phyloP scores from a whole-genome alignment of 75 land plant genomes.

The Cunninghamia lanceolata region DNA sequence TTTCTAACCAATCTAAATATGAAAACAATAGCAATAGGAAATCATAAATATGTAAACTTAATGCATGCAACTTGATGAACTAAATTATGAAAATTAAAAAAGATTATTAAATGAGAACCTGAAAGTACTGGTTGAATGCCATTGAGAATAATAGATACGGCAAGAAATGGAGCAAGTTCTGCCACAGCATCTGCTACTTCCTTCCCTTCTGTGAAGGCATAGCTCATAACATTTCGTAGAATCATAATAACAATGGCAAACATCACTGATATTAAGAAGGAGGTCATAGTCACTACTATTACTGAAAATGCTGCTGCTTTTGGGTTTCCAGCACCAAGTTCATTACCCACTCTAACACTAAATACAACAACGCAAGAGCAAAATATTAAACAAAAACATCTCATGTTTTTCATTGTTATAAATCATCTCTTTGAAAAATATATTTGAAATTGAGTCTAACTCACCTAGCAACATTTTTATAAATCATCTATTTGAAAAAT shows the following conservation, averaged over 20 bases:
- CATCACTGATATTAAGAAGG: slow-evolving; percentile 30
- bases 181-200: slow-evolving; percentile 42
- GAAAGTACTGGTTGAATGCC: slow-evolving; percentile 83
- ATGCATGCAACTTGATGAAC: too few relatives aligned
- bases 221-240: slow-evolving; percentile 47
- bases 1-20: too few relatives aligned
- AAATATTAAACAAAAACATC: neutral
- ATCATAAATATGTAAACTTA: too few relatives aligned
- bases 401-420: neutral
- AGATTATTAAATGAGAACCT: slow-evolving; percentile 25
- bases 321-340: slow-evolving; percentile 70
- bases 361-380: neutral
- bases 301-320: slow-evolving; percentile 57
- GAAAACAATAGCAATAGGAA: too few relatives aligned
- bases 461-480: slow-evolving; percentile 56
- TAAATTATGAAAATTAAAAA: neutral
- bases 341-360: slow-evolving; percentile 62
- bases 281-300: slow-evolving; percentile 29
- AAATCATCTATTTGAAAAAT: neutral
- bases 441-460: neutral
- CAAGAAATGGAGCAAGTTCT: slow-evolving; percentile 51
- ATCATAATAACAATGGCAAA: slow-evolving; percentile 21
- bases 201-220: slow-evolving; percentile 48
- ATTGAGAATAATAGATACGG: slow-evolving; percentile 50
- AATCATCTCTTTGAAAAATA: neutral